Evolutionary conservation across 495 filamentous ascomycete genomes (phyloP).

Genomic region (Penicillium samsonianum): DNA sequence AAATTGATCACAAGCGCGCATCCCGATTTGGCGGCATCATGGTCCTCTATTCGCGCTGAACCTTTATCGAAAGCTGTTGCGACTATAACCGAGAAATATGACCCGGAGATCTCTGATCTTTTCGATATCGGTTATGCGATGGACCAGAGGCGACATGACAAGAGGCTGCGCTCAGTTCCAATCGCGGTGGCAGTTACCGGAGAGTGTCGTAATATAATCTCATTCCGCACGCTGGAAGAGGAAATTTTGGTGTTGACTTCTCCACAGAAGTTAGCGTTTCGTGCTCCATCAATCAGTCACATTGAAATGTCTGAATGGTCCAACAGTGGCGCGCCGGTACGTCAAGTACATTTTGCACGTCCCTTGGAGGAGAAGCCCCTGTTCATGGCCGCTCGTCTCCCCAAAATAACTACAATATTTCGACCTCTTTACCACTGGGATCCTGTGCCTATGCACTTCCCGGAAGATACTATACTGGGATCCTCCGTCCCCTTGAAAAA

Average conservation of each 20-base stretch:
- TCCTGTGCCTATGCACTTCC: constrained; percentile 33
- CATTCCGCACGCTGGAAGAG: constrained; percentile 39
- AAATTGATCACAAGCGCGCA: constrained; percentile 31
- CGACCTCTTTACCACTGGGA: constrained; percentile 53
- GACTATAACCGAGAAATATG: constrained; percentile 31
- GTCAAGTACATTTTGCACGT: constrained; percentile 65
- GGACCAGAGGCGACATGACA: constrained; percentile 30
- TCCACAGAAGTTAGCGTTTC: constrained; percentile 22
- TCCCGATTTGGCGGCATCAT: constrained; percentile 43
- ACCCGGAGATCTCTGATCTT: constrained; percentile 43
- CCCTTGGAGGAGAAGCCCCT: constrained; percentile 47
- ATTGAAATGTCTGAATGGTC: constrained; percentile 56
- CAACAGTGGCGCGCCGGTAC: constrained; percentile 59
- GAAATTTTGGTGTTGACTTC: constrained; percentile 33
- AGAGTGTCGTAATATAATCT: constrained; percentile 43
- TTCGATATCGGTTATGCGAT: constrained; percentile 48
- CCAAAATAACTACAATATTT: constrained; percentile 56
- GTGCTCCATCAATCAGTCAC: constrained; percentile 35
- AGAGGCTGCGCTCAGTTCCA: constrained; percentile 35
- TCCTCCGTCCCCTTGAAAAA: constrained; percentile 24
- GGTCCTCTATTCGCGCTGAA: constrained; percentile 34
- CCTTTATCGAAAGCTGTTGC: constrained; percentile 34
- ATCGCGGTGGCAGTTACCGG: constrained; percentile 49
- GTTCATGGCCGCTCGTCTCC: constrained; percentile 66
- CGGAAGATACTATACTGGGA: constrained; percentile 11